Base-by-base conservation (phyloP, 306 rosid genomes). In the Cotoneaster glaucophyllus region DNA sequence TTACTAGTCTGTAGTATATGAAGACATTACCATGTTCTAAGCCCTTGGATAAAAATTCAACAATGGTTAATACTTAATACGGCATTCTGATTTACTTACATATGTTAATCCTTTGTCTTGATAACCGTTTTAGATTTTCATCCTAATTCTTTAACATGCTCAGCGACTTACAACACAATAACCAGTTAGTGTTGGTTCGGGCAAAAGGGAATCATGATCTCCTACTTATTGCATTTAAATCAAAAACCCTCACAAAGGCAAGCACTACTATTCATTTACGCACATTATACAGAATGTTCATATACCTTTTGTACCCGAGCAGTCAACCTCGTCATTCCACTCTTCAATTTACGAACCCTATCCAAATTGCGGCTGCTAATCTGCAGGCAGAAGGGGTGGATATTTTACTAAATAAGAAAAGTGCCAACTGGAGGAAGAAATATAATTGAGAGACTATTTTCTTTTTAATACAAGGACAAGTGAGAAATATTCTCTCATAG, bases 251-350 rank as follows among this genome's bases (percentile, higher is more conserved):
- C 29, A 61, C 11, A 73, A 39, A 25, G 58, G 43, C 68, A 74
- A 17, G n/a, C 61, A 67, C 54, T 28, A 25, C 11, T 25, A 52
- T 5, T 70, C 67, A 13, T 19, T 15, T 57, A 54, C 65, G 37
- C 59, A 75, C 54, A 71, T 10, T 19, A 39, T 32, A 22, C 34
- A 74, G 69, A 32, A 79, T 68, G 48, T 11, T 61, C 8, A 44
- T 25, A 26, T 78, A 94, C 98, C 97, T 95, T 95, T 85, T 95
- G 98, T 65, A 95, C 98, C 76, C 98, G 84, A 62, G 95, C 98
- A 65, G 96, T 95, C 91, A 95, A 79, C 90, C 98, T 90, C 21
- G 98, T 95, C 97, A 95, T 95, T 71, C 95, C 95, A 87, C 98
- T 90, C 85, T 94, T 94, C 85, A 92, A 59, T 83, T 92, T 94